Evolutionary conservation across 345 rosid genomes (phyloP), one percentile per base, ranked within the genome.

Genomic region (Rhizophora mangle): DNA sequence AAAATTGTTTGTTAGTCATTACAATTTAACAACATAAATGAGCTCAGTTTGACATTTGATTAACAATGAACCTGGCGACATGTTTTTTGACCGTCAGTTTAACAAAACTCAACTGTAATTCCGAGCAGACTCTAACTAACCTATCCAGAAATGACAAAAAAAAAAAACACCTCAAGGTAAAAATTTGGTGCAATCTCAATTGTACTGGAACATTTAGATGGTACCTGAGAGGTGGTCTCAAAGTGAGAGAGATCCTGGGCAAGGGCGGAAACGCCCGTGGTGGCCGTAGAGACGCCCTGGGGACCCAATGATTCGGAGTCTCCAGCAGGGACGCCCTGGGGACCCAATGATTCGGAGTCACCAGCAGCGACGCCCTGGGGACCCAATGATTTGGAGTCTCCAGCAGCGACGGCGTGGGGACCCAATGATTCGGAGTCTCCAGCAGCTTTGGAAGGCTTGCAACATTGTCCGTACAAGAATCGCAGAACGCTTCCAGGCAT

Each of bases 211-310:
- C 20, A 20, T 9, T 1, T 1, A n/a, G n/a, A 53, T 18, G 13
- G 39, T 73, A 91, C 98, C 88, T 84, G 84, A 49, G 98, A 92
- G 75, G 82, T 92, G 86, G 74, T 81, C 51, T 95, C 96, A 67
- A 92, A 95, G 83, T 81, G 69, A 49, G 72, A 73, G 66, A 95
- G 82, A 83, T 95, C 96, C 10, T 70, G 89, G 37, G 94, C 88
- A 68, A 95, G 89, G 79, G 91, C 92, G 27, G 94, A 90, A 68
- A 90, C 92, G 8, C 91, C 91, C 6, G 64, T 86, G 53, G 88
- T 80, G 29, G 82, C 63, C 24, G 24, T 24, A 24, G 24, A 24
- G 24, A 1, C 24, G 24, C 24, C 24, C 24, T 24, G 24, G 24
- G 24, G 24, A 24, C 24, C 24, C 24, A 24, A 24, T 24, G 24